Conservation (phyloP, 2,329 filamentous ascomycete genomes). For the Coniella vitis region DNA sequence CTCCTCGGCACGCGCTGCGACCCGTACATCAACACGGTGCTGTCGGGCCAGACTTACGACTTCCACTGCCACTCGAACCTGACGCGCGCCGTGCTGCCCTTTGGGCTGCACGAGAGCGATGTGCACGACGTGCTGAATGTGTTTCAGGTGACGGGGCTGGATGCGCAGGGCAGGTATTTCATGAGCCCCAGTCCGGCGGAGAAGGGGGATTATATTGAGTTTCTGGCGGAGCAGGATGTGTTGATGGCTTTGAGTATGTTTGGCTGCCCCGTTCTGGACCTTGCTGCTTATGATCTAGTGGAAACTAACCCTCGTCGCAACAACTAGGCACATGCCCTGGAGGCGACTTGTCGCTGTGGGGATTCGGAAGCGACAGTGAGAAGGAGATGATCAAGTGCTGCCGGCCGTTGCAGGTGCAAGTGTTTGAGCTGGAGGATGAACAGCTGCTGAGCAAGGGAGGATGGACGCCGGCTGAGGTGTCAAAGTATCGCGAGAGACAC, state of each 20-base stretch:
- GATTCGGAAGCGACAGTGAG: constrained; percentile 62
- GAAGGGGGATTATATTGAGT: constrained; percentile 59
- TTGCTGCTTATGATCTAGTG: constrained; percentile 30
- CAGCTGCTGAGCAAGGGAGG: constrained; percentile 41
- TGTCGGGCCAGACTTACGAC: constrained; percentile 66
- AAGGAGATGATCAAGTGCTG: constrained; percentile 65
- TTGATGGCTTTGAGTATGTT: constrained; percentile 50
- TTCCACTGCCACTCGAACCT: constrained; percentile 83
- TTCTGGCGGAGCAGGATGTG: constrained; percentile 73
- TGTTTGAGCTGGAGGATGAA: constrained; percentile 55
- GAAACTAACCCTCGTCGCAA: neutral
- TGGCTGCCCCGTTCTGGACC: neutral
- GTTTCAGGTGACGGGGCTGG: constrained; percentile 76
- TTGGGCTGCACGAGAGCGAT: constrained; percentile 63
- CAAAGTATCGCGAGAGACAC: constrained; percentile 59
- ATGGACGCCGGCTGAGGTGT: constrained; percentile 56
- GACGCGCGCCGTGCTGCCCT: constrained; percentile 61
- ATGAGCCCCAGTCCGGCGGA: constrained; percentile 59
- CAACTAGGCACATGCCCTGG: constrained; percentile 64
- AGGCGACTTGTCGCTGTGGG: constrained; percentile 76
- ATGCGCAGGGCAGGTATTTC: constrained; percentile 66
- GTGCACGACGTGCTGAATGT: constrained; percentile 83
- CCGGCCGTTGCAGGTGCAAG: constrained; percentile 66
- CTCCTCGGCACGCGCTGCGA: constrained; percentile 77
- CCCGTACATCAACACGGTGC: constrained; percentile 72